Conservation (phyloP, 768 basidiomycete species). For the Termitomyces sp. region DNA sequence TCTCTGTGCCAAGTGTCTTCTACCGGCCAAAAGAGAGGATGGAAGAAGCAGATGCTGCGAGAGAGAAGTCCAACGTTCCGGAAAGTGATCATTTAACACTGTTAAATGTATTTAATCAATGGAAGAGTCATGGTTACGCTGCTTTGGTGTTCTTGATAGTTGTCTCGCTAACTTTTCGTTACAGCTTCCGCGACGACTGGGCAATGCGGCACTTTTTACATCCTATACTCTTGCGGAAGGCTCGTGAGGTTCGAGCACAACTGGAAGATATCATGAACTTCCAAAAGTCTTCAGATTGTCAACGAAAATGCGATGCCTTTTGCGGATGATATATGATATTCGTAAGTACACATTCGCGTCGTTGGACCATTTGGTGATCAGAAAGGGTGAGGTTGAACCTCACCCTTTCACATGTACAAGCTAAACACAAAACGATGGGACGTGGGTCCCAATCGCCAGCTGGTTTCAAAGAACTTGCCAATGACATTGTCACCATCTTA, state of each 20-base stretch:
- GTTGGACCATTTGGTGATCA: slow-evolving; percentile 64
- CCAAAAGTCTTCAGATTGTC: slow-evolving; percentile 49
- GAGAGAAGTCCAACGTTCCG: slow-evolving; percentile 98
- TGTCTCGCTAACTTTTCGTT: slow-evolving; percentile 1
- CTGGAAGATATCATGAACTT: slow-evolving; percentile 99
- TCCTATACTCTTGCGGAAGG: slow-evolving; percentile 92
- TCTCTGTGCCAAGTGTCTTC: slow-evolving; percentile 96
- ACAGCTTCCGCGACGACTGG: slow-evolving; percentile 91
- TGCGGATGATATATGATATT: slow-evolving; percentile 90
- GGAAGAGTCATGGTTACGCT: slow-evolving; percentile 90
- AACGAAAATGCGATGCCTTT: slow-evolving; percentile 65
- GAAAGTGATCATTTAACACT: slow-evolving; percentile 97
- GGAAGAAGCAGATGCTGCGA: slow-evolving; percentile 95
- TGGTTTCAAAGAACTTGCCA: too few relatives aligned
- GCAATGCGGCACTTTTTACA: slow-evolving; percentile 92
- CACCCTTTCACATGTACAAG: too few relatives aligned
- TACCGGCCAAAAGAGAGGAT: slow-evolving; percentile 95
- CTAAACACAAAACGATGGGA: too few relatives aligned
- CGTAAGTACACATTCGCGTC: slow-evolving; percentile 85
- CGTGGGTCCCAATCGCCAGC: too few relatives aligned
- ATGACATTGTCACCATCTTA: too few relatives aligned
- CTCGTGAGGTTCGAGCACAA: slow-evolving; percentile 90
- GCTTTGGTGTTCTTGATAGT: not conserved
- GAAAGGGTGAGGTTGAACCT: slow-evolving; percentile 67
- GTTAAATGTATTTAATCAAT: slow-evolving; percentile 95